These are phyloP conservation scores for Serpula lacrymans DNA, from an alignment of 768 basidiomycete species.

Conservation along the genomic window DNA sequence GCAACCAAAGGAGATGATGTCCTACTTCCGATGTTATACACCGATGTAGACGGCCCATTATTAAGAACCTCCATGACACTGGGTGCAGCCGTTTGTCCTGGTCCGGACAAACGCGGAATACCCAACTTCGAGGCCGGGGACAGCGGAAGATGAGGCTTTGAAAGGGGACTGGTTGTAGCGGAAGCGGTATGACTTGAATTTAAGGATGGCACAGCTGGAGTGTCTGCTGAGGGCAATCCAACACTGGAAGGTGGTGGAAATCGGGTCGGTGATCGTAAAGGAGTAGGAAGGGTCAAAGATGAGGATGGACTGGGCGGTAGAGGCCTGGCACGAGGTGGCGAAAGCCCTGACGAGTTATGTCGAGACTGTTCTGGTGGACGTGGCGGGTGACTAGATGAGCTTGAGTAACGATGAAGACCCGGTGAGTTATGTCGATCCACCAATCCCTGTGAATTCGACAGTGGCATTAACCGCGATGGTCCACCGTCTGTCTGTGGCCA, in stretches of 20 bases:
- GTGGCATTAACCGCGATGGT: constrained; percentile 26
- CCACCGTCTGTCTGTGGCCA: constrained; percentile 26
- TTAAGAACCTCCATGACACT: not conserved
- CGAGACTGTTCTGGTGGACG: constrained; percentile 6
- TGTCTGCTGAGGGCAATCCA: not conserved
- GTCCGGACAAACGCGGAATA: constrained; percentile 13
- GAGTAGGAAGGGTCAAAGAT: not conserved
- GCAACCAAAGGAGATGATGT: constrained; percentile 21
- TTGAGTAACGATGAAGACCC: constrained; percentile 14
- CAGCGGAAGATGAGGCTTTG: constrained; percentile 21
- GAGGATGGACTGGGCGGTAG: constrained; percentile 19
- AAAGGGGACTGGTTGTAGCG: constrained; percentile 3
- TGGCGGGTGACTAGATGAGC: not conserved
- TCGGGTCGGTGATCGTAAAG: constrained; percentile 22
- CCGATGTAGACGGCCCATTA: not conserved
- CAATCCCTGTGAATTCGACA: constrained; percentile 23
- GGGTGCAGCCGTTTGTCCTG: not conserved
- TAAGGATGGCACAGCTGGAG: constrained; percentile 3
- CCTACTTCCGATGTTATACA: constrained; percentile 4
- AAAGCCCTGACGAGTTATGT: constrained; percentile 16
- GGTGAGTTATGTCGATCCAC: constrained; percentile 27
- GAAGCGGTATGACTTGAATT: constrained; percentile 14
- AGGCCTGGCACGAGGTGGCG: constrained; percentile 35
- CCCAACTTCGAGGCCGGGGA: constrained; percentile 21
- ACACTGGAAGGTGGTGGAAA: constrained; percentile 17